phyloP scores from a whole-genome alignment of 139 green algal species.

The Haematococcus sp. region DNA sequence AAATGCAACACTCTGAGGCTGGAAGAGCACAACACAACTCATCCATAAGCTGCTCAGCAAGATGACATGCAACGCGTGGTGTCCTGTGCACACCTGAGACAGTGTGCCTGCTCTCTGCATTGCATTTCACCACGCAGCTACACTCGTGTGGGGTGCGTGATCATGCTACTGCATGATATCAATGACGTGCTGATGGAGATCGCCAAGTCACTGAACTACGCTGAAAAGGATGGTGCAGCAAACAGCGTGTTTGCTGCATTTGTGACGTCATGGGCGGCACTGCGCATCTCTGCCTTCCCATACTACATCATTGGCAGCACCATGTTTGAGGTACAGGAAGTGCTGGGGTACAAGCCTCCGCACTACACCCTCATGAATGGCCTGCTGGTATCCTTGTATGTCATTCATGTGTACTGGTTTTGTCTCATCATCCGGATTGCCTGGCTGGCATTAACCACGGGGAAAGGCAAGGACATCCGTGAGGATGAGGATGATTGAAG shows the following conservation, averaged over 20 bases:
- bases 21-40: too few species aligned
- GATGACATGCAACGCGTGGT: too few species aligned
- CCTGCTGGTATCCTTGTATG: conserved; percentile 52
- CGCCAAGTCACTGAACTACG: conserved; percentile 74
- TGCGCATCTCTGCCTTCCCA: conserved; percentile 59
- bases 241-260: conserved; percentile 55
- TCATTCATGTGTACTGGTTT: conserved; percentile 82
- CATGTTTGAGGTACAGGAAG: conserved; percentile 24
- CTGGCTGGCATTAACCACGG: conserved; percentile 28
- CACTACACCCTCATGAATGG: conserved; percentile 48
- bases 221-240: conserved; percentile 28
- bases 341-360: conserved; percentile 35
- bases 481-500: conserved; percentile 43
- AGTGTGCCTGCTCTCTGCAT: too few species aligned
- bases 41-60: too few species aligned
- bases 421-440: conserved; percentile 60
- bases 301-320: conserved; percentile 54
- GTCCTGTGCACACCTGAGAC: too few species aligned
- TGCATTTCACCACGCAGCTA: conserved; percentile 45
- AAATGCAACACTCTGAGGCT: too few species aligned
- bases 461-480: conserved; percentile 43
- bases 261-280: conserved; percentile 50
- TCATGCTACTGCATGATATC: conserved; percentile 82
- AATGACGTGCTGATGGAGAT: conserved; percentile 78
- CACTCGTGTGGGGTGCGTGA: conserved; percentile 60